phyloP scores from a whole-genome alignment of 2,329 filamentous ascomycete species.

The Calonectria hongkongensis region DNA sequence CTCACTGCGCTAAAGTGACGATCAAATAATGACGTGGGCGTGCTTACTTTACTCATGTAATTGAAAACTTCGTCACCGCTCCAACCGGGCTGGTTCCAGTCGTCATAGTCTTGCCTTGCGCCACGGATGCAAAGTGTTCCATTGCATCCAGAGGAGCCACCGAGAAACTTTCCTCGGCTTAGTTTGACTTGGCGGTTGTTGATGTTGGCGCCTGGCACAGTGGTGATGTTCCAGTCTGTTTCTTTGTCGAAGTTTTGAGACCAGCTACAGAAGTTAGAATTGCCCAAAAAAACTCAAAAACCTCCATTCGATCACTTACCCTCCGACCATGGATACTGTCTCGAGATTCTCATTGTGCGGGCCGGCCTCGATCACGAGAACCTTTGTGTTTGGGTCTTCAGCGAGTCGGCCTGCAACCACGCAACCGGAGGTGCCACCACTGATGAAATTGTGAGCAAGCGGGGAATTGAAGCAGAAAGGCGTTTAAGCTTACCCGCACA shows the following conservation, averaged over 20 bases:
- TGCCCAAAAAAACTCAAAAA: background rate
- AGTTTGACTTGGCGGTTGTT: conserved; percentile 67
- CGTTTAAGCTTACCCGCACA: conserved; percentile 56
- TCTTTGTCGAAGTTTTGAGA: conserved; percentile 67
- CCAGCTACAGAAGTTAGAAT: conserved; percentile 55
- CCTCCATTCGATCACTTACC: conserved; percentile 55
- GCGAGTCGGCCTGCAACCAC: conserved; percentile 61
- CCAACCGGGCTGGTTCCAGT: conserved; percentile 74
- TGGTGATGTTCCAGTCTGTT: conserved; percentile 71
- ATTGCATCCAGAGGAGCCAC: conserved; percentile 69
- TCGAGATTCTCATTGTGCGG: conserved; percentile 65
- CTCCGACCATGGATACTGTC: conserved; percentile 70
- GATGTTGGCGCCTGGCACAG: conserved; percentile 61
- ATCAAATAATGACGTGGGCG: background rate
- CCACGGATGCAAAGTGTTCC: conserved; percentile 70
- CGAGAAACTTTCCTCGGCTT: conserved; percentile 69
- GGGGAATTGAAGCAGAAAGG: background rate
- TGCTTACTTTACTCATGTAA: conserved; percentile 71
- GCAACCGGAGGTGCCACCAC: conserved; percentile 62
- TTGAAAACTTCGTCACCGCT: conserved; percentile 73
- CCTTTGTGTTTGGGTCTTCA: conserved; percentile 54
- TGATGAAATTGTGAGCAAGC: conserved; percentile 28
- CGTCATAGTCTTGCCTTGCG: conserved; percentile 69
- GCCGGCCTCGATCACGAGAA: conserved; percentile 62
- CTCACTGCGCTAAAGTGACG: background rate